Conservation (phyloP, 2,329 filamentous ascomycete genomes). For the Knufia petricola region DNA sequence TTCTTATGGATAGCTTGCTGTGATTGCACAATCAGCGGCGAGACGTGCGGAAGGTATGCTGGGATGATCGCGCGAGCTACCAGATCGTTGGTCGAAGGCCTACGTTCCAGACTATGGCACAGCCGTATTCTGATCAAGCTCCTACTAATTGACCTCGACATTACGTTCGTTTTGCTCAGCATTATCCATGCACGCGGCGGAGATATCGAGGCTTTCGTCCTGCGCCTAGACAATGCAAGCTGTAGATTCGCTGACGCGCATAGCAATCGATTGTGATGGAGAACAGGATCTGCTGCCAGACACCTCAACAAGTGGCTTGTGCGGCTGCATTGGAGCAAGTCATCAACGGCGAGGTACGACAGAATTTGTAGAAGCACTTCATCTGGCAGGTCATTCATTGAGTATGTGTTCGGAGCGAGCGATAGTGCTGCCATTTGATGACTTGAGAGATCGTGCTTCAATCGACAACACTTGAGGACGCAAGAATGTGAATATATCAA, state of each 20-base stretch:
- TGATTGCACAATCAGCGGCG: slow-evolving; percentile 21
- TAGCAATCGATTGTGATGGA: slow-evolving; percentile 54
- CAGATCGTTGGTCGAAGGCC: slow-evolving; percentile 51
- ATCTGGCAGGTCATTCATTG: slow-evolving; percentile 26
- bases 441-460: background rate
- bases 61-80: slow-evolving; percentile 57
- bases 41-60: slow-evolving; percentile 23
- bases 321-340: slow-evolving; percentile 35
- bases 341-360: slow-evolving; percentile 36
- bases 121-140: slow-evolving; percentile 58
- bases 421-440: background rate
- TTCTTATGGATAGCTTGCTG: slow-evolving; percentile 17
- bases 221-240: slow-evolving; percentile 47
- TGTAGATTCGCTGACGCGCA: slow-evolving; percentile 46
- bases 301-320: slow-evolving; percentile 51
- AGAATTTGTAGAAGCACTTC: slow-evolving; percentile 39
- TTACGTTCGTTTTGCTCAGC: slow-evolving; percentile 54
- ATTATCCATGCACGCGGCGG: slow-evolving; percentile 58
- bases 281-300: slow-evolving; percentile 54
- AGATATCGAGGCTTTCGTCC: slow-evolving; percentile 50
- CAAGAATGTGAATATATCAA: too few species aligned
- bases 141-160: slow-evolving; percentile 54
- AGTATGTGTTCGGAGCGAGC: background rate
- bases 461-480: too few species aligned
- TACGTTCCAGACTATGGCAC: slow-evolving; percentile 49